These are phyloP conservation scores for Cicer cuneatum DNA, from an alignment of 306 rosid species.

Conservation along the genomic window DNA sequence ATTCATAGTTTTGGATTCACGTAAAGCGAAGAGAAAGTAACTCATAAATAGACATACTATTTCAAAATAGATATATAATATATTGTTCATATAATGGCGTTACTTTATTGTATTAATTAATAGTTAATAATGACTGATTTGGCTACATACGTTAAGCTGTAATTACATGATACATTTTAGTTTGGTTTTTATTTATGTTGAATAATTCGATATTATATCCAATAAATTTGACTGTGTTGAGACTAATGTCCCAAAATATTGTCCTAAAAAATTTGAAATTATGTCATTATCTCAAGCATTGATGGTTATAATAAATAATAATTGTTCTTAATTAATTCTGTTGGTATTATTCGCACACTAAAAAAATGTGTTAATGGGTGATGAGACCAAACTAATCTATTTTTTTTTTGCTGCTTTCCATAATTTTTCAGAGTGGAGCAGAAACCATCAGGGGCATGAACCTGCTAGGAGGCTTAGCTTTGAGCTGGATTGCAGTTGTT, in stretches of 20 bases:
- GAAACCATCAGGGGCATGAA: slow-evolving; percentile 52
- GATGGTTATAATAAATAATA: too few relatives aligned
- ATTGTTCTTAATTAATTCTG: too few relatives aligned
- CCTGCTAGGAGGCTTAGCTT: slow-evolving; percentile 62
- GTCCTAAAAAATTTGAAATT: too few relatives aligned
- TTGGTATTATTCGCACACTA: too few relatives aligned
- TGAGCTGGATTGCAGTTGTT: slow-evolving; percentile 65
- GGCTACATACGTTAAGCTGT: neutral
- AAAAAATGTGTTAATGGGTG: too few relatives aligned
- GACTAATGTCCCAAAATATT: too few relatives aligned
- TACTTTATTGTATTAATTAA: neutral
- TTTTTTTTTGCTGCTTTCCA: neutral
- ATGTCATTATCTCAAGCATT: too few relatives aligned
- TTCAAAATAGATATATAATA: neutral
- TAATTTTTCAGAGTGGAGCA: slow-evolving; percentile 72
- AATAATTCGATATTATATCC: neutral
- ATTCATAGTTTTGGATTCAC: neutral
- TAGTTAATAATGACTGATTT: too few relatives aligned
- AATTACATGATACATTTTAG: neutral
- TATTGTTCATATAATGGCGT: neutral
- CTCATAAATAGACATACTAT: neutral
- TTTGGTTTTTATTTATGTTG: neutral
- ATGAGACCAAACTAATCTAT: too few relatives aligned
- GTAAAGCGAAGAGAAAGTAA: neutral
- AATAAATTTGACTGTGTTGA: neutral